Evolutionary conservation across 768 basidiomycete genomes (phyloP).

Genomic region (Suillus luteus): DNA sequence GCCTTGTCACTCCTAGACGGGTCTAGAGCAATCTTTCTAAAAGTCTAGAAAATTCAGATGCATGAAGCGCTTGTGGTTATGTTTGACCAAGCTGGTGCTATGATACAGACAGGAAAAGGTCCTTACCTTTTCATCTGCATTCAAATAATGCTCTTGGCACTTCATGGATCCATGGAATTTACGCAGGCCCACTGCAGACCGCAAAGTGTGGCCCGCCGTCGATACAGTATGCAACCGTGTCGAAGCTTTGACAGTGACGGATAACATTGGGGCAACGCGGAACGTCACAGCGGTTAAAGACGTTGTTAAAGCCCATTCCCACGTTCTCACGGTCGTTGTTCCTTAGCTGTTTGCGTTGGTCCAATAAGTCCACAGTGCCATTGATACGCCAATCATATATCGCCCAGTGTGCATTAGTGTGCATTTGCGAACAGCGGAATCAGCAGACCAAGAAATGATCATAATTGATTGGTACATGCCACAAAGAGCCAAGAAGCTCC

Average conservation of each 20-base stretch:
- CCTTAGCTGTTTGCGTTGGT: neutral
- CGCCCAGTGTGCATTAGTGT: neutral
- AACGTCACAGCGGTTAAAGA: neutral
- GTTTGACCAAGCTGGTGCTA: slow-evolving; percentile 10
- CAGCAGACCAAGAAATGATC: neutral
- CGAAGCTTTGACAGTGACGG: slow-evolving; percentile 17
- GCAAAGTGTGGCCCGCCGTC: slow-evolving; percentile 12
- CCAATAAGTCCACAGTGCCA: neutral
- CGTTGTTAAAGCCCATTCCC: neutral
- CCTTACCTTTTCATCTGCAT: slow-evolving; percentile 49
- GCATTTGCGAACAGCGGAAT: neutral
- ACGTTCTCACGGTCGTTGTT: neutral
- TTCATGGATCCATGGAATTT: slow-evolving; percentile 44
- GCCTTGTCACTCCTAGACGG: slow-evolving; percentile 46
- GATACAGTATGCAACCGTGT: slow-evolving; percentile 15
- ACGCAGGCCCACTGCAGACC: slow-evolving; percentile 16
- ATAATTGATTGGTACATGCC: neutral
- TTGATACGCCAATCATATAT: neutral
- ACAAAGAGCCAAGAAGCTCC: neutral
- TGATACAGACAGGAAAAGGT: neutral
- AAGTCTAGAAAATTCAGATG: slow-evolving; percentile 31
- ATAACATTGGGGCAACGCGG: slow-evolving; percentile 1
- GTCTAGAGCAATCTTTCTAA: slow-evolving; percentile 33
- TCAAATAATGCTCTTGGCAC: slow-evolving; percentile 40
- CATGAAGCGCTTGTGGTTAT: slow-evolving; percentile 10